Base-by-base conservation (phyloP, 345 rosid species). In the Camelina neglecta region DNA sequence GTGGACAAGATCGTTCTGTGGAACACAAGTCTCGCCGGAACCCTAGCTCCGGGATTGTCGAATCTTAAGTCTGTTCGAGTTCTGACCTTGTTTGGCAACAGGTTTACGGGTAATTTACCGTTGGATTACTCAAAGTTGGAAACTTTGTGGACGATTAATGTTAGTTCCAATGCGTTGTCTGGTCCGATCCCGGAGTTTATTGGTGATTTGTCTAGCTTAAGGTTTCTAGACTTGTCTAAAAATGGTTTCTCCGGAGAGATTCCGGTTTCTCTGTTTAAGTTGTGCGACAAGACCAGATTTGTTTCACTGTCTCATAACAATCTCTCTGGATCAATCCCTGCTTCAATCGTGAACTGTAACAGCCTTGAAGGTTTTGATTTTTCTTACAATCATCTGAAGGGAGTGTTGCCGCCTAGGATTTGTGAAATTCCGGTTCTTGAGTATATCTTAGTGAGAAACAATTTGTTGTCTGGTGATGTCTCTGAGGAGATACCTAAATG, bases 191-290 rank as follows among this genome's bases (percentile, higher is more conserved):
- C 97, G 7, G 97, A 88, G 70, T 95, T 95, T 75, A 69, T 95
- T 42, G 97, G 97, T 45, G 91, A 83, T 24, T 84, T 95, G 55
- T 90, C 87, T 47, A 92, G 72, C 64, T 85, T 95, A 56, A 84
- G 99, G 84, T 88, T 95, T 74, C 93, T 95, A 26, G 99, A 95
- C 80, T 84, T 95, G 85, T 95, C 99, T 51, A 86, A 72, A 65
- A 95, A 92, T 84, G 85, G 83, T 39, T 90, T 85, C 64, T 35
- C 36, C 50, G 97, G 94, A 20, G 83, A 82, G 72, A 88, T 92
- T 67, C 97, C 97, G 4, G 83, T 57, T 57, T 80, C 84, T 79
- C 79, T 92, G 86, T 92, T 95, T 77, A 87, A 77, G 78, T 44
- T 75, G 48, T 95, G 99, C 48, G 78, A 78, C 81, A 90, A 86